These are phyloP conservation scores for Paramecium tetraurelia DNA, from an alignment of 73 alveolate genomes.

Conservation along the genomic window DNA sequence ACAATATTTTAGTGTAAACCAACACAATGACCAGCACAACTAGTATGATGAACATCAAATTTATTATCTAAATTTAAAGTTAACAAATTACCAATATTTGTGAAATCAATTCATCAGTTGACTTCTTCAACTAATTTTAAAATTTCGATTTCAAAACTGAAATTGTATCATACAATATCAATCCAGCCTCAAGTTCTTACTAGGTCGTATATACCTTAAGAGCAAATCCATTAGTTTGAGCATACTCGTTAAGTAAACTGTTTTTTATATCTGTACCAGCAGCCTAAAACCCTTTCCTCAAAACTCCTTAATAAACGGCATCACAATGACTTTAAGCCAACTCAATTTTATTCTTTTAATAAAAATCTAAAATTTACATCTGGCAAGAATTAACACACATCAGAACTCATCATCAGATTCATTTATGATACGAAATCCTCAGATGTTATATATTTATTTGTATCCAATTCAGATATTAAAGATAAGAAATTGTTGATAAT, in stretches of 20 bases:
- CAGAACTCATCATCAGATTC: background rate
- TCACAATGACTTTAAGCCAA: constrained; percentile 41
- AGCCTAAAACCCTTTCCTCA: background rate
- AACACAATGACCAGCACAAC: background rate
- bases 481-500: background rate
- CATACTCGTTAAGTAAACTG: background rate
- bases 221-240: background rate
- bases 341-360: background rate
- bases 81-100: background rate
- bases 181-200: constrained; percentile 17
- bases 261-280: background rate
- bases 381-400: constrained; percentile 27
- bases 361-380: background rate
- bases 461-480: background rate
- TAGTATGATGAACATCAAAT: background rate
- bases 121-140: background rate
- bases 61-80: background rate
- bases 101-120: background rate
- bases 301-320: constrained; percentile 7
- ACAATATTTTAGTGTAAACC: background rate
- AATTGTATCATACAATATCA: background rate
- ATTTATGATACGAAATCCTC: background rate
- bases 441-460: background rate
- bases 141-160: background rate
- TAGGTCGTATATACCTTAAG: background rate